Evolutionary conservation across 352 stramenopile species (phyloP).

Genomic region (Globisporangium emineosum): DNA sequence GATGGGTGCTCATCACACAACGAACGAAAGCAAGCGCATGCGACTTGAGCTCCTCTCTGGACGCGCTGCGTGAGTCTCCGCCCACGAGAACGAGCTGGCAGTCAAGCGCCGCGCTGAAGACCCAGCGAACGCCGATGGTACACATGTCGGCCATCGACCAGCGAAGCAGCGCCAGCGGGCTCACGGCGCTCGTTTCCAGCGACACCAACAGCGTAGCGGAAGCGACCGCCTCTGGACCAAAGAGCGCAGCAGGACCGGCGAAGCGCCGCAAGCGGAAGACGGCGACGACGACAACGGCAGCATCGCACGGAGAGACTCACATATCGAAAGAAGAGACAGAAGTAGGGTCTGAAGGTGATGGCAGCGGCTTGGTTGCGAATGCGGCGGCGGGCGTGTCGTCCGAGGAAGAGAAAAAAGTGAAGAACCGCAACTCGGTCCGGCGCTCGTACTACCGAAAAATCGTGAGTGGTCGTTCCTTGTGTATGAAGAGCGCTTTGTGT

Average conservation of each 20-base stretch:
- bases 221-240: not conserved
- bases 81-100: not conserved
- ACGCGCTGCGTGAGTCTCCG: not conserved
- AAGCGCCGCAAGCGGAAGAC: conserved; percentile 11
- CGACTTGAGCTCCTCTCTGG: no score
- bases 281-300: not conserved
- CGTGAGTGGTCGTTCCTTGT: conserved; percentile 19
- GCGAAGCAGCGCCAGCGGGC: not conserved
- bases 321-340: not conserved
- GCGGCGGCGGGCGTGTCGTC: conserved; percentile 5
- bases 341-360: not conserved
- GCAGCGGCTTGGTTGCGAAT: not conserved
- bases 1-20: no score
- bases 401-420: conserved; percentile 49
- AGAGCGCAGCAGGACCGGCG: conserved; percentile 3
- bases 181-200: not conserved
- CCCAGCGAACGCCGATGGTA: not conserved
- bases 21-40: not conserved
- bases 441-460: conserved; percentile 56
- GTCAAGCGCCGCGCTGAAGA: not conserved
- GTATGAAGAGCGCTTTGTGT: not conserved
- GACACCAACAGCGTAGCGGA: not conserved
- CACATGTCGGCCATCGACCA: not conserved
- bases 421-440: conserved; percentile 55
- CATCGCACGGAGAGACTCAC: not conserved